Percentiles rank a stretch among this genome's conserved stretches.
These are phyloP conservation scores for Aegilops bicornis DNA, from an alignment of 176 grass and related monocot genomes.

Conservation along the genomic window DNA sequence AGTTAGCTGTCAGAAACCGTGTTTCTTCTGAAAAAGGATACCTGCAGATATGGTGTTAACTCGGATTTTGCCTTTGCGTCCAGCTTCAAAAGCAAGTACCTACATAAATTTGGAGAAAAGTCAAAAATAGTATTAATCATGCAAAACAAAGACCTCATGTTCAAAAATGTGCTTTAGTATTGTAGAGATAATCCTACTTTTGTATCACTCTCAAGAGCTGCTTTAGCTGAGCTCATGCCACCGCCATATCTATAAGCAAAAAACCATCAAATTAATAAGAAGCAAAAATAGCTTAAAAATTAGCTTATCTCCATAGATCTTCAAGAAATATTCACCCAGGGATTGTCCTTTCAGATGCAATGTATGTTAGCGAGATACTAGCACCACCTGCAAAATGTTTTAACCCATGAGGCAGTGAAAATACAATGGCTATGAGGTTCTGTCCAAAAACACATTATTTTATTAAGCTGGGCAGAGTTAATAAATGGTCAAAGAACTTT, in stretches of 20 bases:
- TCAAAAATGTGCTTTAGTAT: constrained; percentile 18
- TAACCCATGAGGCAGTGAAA: neutral
- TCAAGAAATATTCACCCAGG: constrained; percentile 60
- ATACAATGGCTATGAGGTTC: neutral
- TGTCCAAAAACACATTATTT: neutral
- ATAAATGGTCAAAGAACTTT: neutral
- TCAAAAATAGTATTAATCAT: neutral
- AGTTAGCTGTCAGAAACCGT: neutral
- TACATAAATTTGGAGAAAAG: constrained; percentile 12
- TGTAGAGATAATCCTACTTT: constrained; percentile 39
- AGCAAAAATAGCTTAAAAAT: constrained; percentile 4
- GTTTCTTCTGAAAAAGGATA: constrained; percentile 27
- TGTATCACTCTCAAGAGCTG: constrained; percentile 95
- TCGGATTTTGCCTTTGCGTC: constrained; percentile 79
- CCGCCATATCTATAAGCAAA: constrained; percentile 77
- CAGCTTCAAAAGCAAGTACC: constrained; percentile 95
- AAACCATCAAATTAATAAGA: constrained; percentile 23
- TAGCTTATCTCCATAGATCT: neutral
- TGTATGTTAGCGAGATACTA: constrained; percentile 87
- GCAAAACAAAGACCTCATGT: neutral
- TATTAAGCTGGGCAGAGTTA: neutral
- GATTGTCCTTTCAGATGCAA: constrained; percentile 89
- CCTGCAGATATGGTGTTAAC: constrained; percentile 99
- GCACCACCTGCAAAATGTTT: constrained; percentile 72
- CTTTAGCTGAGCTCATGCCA: constrained; percentile 98